phyloP scores from a whole-genome alignment of 306 rosid genomes.

The Senna tora region DNA sequence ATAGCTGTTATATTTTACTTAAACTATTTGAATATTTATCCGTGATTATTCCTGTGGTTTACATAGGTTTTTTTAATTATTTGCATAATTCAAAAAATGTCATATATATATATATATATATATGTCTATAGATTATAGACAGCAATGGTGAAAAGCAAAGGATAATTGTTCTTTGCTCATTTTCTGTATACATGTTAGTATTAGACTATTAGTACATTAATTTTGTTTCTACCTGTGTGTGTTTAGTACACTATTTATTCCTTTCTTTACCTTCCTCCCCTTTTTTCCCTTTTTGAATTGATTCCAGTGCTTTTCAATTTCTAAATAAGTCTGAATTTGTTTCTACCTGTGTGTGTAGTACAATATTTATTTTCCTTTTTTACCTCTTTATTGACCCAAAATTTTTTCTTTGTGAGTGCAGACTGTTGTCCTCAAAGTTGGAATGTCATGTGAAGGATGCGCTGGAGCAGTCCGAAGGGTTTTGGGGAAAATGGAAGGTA shows the following conservation, averaged over 20 bases:
- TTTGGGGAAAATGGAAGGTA: slow-evolving; percentile 92
- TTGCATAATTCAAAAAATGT: neutral
- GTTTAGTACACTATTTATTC: neutral
- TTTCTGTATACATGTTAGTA: neutral
- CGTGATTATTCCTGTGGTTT: neutral
- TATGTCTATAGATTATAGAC: neutral
- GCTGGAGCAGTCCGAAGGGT: slow-evolving; percentile 93
- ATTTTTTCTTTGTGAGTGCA: slow-evolving; percentile 40
- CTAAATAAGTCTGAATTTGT: slow-evolving; percentile 9
- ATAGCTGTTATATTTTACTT: neutral
- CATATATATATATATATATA: neutral
- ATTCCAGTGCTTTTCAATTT: neutral
- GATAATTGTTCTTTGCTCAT: neutral
- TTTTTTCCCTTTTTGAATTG: slow-evolving; percentile 6
- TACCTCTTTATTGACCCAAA: neutral
- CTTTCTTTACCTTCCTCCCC: neutral
- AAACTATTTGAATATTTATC: neutral
- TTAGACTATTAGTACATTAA: neutral
- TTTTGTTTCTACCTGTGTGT: neutral
- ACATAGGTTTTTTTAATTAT: neutral
- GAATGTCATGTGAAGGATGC: slow-evolving; percentile 93
- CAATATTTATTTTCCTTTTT: slow-evolving; percentile 3
- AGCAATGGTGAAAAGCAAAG: neutral
- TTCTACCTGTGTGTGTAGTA: no score
- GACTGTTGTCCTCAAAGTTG: slow-evolving; percentile 94